phyloP scores from a whole-genome alignment of 352 stramenopile genomes.

The Aphanomyces invadans region DNA sequence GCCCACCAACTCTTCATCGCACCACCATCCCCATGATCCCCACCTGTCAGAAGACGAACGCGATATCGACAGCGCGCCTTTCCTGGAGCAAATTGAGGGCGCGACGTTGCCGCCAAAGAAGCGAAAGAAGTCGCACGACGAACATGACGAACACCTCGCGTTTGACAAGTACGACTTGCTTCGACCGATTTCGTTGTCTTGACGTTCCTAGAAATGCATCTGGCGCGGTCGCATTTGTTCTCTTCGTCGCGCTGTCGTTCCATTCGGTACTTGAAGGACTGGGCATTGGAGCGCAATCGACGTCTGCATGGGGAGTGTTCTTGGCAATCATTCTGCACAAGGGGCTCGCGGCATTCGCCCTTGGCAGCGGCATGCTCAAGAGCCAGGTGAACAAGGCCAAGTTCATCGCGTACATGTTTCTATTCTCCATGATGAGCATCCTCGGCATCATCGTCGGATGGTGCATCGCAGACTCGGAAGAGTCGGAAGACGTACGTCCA shows the following conservation, averaged over 20 bases:
- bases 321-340: constrained; percentile 74
- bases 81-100: constrained; percentile 15
- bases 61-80: constrained; percentile 20
- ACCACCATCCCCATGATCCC: constrained; percentile 26
- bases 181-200: neutral
- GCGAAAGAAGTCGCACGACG: constrained; percentile 19
- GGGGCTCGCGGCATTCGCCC: constrained; percentile 59
- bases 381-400: constrained; percentile 40
- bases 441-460: constrained; percentile 43
- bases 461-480: constrained; percentile 32
- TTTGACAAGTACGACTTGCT: constrained; percentile 25
- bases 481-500: constrained; percentile 30
- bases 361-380: constrained; percentile 60
- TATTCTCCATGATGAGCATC: constrained; percentile 53
- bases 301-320: constrained; percentile 68
- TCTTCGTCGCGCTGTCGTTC: constrained; percentile 74
- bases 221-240: constrained; percentile 52
- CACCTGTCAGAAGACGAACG: constrained; percentile 24
- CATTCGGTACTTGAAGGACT: constrained; percentile 73
- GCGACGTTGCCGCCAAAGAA: constrained; percentile 14
- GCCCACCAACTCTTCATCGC: neutral
- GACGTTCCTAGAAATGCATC: constrained; percentile 28
- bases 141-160: constrained; percentile 29
- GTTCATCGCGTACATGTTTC: constrained; percentile 42
- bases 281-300: constrained; percentile 59